Evolutionary conservation across 78 protist genomes (phyloP), one percentile per base, ranked within the genome.

Genomic region (Tieghemostelium lacteum): DNA sequence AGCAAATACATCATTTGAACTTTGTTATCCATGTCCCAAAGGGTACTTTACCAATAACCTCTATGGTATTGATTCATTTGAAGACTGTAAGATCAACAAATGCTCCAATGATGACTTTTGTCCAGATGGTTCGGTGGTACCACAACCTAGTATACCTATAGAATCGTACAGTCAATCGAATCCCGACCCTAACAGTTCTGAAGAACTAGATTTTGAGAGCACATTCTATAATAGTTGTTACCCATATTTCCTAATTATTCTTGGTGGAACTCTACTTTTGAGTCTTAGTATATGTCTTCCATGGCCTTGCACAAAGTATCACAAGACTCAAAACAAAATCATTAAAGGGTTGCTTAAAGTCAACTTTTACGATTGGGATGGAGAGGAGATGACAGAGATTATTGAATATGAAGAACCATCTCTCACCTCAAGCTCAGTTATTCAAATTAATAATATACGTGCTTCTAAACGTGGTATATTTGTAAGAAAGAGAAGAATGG

Each of bases 331-430:
- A 57, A 24, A 34, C 1, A 20, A 20, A 31, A 50, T 83, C 1
- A 83, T 83, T 3, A 61, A 57, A 2, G 0, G 31, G 28, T 29
- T 83, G 26, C 36, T 83, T 3, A 66, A 60, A 31, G 67, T 83
- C 4, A 83, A 83, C 26, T 83, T 83, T 19, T 83, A 83, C 40
- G 78, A 70, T 69, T 69, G 76, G 91, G 78, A 66, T 60, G 91
- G 78, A 2, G 91, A 83, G n/a, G 77, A 55, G 5, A 66, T 60
- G 66, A 69, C 62, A 0, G 78, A 55, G 6, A 78, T 69, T 16
- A 50, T 64, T 0, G 91, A 83, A 1, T 83, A 83, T 22, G 19
- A 42, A 0, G 91, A 83, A 50, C 6, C 37, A 20, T 28, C 72
- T 10, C 71, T 10, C 6, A 8, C 49, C 3, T 10, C 67, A n/a